A percentile compares a stretch with the other conserved stretches of the same genome.
Conservation (phyloP, 169 alveolate genomes). For the Pseudocohnilembus persalinus region DNA sequence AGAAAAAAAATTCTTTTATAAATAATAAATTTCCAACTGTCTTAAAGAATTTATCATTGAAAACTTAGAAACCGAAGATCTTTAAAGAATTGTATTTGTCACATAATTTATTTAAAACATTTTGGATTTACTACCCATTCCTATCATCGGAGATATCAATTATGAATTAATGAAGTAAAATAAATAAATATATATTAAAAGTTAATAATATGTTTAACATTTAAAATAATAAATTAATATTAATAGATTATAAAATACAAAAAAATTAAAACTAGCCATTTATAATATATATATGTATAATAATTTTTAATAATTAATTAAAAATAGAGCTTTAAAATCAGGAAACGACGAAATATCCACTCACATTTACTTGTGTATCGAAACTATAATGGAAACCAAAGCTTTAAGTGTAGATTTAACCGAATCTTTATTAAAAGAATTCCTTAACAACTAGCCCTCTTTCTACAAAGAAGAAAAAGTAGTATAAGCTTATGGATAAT, state of each 20-base stretch:
- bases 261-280: background rate
- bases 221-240: no score
- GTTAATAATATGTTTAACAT: no score
- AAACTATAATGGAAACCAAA: background rate
- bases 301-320: no score
- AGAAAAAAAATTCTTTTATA: background rate
- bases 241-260: no score
- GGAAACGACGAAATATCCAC: background rate
- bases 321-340: background rate
- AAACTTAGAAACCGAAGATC: background rate
- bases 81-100: background rate
- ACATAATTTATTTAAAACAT: background rate
- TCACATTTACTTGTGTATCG: background rate
- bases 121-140: background rate
- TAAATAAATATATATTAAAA: no score
- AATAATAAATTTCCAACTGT: background rate
- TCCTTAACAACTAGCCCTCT: slow-evolving; percentile 10
- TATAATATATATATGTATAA: background rate
- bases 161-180: background rate
- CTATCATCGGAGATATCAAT: background rate
- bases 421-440: slow-evolving; percentile 20
- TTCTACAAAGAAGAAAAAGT: slow-evolving; percentile 8
- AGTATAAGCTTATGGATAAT: slow-evolving; percentile 12
- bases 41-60: background rate
- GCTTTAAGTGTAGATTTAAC: background rate